Evolutionary conservation across 371 early-diverging fungal species (phyloP), one percentile per base, ranked within the genome.

Genomic region (Mucor irregularis): DNA sequence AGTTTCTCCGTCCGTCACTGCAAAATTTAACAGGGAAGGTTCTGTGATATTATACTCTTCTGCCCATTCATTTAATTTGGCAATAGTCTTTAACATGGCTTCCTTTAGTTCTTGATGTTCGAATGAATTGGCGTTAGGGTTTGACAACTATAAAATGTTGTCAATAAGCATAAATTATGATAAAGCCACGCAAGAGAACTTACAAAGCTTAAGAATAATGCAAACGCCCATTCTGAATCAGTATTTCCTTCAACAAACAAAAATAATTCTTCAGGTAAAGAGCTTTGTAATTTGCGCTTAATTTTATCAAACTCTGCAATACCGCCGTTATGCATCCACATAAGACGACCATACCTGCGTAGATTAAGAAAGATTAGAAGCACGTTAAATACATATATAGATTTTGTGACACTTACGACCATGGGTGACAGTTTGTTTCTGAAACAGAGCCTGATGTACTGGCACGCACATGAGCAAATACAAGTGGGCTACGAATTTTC

Each of bases 261-360:
- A 48, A 82, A 93, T 4, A 91, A 60, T 19, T 89, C 86, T 30
- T 92, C 93, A 1, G 80, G 70, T 43, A 93, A 69, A 10, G 73
- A 64, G 49, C 76, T 79, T 56, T 83, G 85, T 29, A 93, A 68
- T 40, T 71, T 74, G 21, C 93, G 77, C 57, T 92, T 93, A 56
- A 92, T 89, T 84, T 83, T 85, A 47, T 81, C 71, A 50, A 92
- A 92, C 49, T 83, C 73, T 35, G 81, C 81, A 58, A 92, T 88
- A 58, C 81, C 75, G 37, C 93, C 93, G 68, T 93, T 91, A 76
- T 93, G 93, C 93, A 92, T 92, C 83, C 89, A 93, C 92, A 93
- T 90, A 17, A 93, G 72, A 37, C 82, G 78, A 22, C 90, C 91
- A 59, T 68, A 80, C 56, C 79, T 85, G n/a, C n/a, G n/a, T n/a